Conservation (phyloP, 2,329 filamentous ascomycete genomes). For the Periconia sp. region DNA sequence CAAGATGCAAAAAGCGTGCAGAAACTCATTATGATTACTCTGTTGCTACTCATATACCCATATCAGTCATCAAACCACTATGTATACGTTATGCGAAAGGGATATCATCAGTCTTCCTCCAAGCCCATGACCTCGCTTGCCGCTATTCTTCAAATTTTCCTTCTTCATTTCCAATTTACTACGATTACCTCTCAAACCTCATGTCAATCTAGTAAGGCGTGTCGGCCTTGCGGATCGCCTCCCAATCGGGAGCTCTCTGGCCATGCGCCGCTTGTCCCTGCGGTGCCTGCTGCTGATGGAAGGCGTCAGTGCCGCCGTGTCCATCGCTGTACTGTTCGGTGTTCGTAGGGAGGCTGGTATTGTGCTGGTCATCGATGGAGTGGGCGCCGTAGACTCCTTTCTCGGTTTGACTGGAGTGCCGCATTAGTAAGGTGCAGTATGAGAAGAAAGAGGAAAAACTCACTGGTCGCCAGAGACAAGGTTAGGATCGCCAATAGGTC, state of each 20-base stretch:
- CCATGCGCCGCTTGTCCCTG: constrained; percentile 2
- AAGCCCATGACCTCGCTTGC: too few species aligned
- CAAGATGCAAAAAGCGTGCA: too few species aligned
- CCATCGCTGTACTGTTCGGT: constrained; percentile 46
- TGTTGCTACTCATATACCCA: too few species aligned
- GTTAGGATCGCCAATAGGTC: constrained; percentile 32
- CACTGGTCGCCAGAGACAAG: constrained; percentile 37
- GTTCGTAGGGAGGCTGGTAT: constrained; percentile 48
- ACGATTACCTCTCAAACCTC: neutral
- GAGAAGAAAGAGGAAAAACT: constrained; percentile 9
- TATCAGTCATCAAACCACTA: too few species aligned
- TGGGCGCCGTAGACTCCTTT: constrained; percentile 28
- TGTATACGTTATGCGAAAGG: too few species aligned
- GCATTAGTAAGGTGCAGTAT: constrained; percentile 4
- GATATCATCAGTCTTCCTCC: too few species aligned
- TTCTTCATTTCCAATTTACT: too few species aligned
- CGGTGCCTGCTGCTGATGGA: neutral
- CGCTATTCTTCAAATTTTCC: too few species aligned
- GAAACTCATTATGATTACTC: too few species aligned
- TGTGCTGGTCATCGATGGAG: constrained; percentile 20
- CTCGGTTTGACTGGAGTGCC: constrained; percentile 18
- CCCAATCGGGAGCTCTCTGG: constrained; percentile 22
- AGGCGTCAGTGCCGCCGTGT: constrained; percentile 45
- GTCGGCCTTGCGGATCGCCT: constrained; percentile 34
- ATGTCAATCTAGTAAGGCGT: constrained; percentile 27